phyloP scores from a whole-genome alignment of 2,329 filamentous ascomycete species.

The Scedosporium apiospermum region DNA sequence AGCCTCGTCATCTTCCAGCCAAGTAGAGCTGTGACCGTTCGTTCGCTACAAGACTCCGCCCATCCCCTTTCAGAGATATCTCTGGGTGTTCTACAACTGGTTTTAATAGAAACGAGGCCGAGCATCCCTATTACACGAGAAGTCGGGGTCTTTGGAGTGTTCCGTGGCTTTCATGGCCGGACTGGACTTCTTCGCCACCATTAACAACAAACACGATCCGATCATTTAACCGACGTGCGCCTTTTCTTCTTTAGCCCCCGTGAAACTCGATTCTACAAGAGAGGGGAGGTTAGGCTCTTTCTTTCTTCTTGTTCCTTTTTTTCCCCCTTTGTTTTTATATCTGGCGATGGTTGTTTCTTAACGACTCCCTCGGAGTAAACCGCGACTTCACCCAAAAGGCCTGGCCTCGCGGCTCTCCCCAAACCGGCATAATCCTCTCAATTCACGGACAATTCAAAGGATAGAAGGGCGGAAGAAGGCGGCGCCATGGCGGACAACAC shows the following conservation, averaged over 20 bases:
- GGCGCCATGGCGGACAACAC: background rate
- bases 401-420: too few species aligned
- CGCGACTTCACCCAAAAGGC: too few species aligned
- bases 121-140: too few species aligned
- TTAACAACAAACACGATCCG: background rate
- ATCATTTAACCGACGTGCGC: background rate
- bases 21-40: background rate
- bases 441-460: too few species aligned
- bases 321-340: too few species aligned
- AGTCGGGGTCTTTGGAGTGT: background rate
- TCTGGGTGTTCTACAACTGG: too few species aligned
- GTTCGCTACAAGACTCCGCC: background rate
- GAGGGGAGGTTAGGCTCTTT: background rate
- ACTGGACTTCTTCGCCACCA: slow-evolving; percentile 1
- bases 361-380: background rate
- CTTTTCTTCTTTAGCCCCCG: background rate
- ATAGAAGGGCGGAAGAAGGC: background rate
- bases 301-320: background rate
- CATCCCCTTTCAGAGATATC: background rate
- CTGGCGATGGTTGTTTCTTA: too few species aligned
- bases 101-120: too few species aligned
- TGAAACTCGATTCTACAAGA: background rate
- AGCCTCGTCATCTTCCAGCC: background rate
- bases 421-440: too few species aligned
- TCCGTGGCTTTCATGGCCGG: background rate